Percentiles rank a stretch among this genome's conserved stretches.
These are phyloP conservation scores for Dactylonectria estremocensis DNA, from an alignment of 2,329 filamentous ascomycete species.

Conservation along the genomic window DNA sequence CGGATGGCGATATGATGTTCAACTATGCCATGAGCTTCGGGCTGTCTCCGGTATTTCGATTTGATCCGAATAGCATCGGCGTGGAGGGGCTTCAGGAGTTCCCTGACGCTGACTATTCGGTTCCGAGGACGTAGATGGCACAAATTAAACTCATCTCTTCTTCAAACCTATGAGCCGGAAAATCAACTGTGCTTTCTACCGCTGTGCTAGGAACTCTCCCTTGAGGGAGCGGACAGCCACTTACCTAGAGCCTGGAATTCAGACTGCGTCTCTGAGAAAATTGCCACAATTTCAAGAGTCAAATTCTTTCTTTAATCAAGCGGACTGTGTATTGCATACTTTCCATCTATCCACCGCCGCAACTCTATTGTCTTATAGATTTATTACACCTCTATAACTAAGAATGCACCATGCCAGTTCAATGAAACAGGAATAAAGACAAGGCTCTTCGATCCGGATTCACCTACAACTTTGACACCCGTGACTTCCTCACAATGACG, in stretches of 20 bases:
- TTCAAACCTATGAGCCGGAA: too few species aligned
- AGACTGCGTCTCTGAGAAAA: not conserved
- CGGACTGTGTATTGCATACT: not conserved
- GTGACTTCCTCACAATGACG: not conserved
- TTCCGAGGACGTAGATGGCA: not conserved
- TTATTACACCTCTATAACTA: not conserved
- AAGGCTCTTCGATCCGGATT: not conserved
- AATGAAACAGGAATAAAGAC: not conserved
- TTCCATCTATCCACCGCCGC: not conserved
- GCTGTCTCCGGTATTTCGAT: slow-evolving; percentile 48
- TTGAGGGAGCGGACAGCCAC: too few species aligned
- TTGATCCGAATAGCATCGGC: slow-evolving; percentile 38
- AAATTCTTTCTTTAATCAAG: not conserved
- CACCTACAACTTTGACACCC: slow-evolving; percentile 16
- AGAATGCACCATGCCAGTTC: too few species aligned
- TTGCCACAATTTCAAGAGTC: not conserved
- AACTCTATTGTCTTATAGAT: not conserved
- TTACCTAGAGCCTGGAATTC: too few species aligned
- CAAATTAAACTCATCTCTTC: too few species aligned
- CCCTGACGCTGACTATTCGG: slow-evolving; percentile 15
- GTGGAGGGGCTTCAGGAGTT: slow-evolving; percentile 38
- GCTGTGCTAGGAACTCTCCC: too few species aligned
- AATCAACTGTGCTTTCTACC: too few species aligned
- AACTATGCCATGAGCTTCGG: slow-evolving; percentile 50
- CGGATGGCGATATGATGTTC: slow-evolving; percentile 32